Evolutionary conservation across 805 yeast species (phyloP).

Genomic region (Yamadazyma ubonensis): DNA sequence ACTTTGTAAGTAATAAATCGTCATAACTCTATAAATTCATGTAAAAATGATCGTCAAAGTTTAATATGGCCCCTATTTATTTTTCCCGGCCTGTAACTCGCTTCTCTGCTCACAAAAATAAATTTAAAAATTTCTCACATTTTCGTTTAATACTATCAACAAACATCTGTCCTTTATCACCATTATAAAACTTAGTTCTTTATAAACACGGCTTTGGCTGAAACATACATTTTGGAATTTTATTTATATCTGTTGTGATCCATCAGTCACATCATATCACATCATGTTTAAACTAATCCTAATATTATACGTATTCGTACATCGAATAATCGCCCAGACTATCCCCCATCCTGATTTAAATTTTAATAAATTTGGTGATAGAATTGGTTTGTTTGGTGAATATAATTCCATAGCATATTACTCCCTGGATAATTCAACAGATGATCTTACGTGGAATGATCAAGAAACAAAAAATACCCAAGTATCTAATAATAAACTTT

Average conservation of each 20-base stretch:
- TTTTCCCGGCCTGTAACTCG: not conserved
- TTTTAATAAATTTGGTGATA: constrained; percentile 26
- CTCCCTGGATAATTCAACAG: constrained; percentile 25
- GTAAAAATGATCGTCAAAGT: too few species aligned
- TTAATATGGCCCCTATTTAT: too few species aligned
- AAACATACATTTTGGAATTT: too few species aligned
- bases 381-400: constrained; percentile 32
- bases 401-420: constrained; percentile 31
- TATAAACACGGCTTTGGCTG: not conserved
- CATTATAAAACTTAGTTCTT: not conserved
- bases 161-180: not conserved
- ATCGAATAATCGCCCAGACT: not conserved
- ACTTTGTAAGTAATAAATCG: not conserved
- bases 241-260: too few species aligned
- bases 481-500: constrained; percentile 18
- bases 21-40: not conserved
- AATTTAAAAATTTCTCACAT: constrained; percentile 2
- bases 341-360: constrained; percentile 22
- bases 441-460: constrained; percentile 20
- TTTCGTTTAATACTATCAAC: constrained; percentile 4
- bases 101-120: too few species aligned
- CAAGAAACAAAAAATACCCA: constrained; percentile 1
- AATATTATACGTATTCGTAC: not conserved
- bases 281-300: constrained; percentile 1
- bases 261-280: too few species aligned